Conservation (phyloP, 2,329 filamentous ascomycete genomes). For the Lachnellula willkommii region DNA sequence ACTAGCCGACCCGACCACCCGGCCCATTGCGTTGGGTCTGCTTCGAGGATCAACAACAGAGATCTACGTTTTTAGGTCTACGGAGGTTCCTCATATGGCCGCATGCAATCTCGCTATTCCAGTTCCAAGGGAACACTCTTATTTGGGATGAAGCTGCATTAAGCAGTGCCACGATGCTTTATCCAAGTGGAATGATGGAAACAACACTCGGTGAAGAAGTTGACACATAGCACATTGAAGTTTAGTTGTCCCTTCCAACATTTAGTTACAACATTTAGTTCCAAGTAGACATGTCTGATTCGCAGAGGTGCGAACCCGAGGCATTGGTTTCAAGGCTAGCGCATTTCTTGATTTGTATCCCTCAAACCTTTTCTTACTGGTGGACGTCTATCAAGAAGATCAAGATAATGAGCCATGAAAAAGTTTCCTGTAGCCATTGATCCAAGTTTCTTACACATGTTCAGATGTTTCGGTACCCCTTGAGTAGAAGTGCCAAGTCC, state of each 20-base stretch:
- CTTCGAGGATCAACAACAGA: not conserved
- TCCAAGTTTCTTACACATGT: too few species aligned
- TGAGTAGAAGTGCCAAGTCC: not conserved
- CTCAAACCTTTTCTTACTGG: not conserved
- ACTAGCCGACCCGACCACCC: conserved; percentile 13
- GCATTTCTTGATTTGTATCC: not conserved
- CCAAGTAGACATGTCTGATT: not conserved
- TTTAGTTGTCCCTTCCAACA: not conserved
- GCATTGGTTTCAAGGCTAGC: not conserved
- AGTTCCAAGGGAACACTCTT: not conserved
- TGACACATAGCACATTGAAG: conserved; percentile 2
- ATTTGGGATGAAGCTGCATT: not conserved
- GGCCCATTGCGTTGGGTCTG: conserved; percentile 7
- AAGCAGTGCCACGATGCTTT: not conserved
- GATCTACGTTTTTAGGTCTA: conserved; percentile 1
- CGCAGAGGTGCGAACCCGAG: not conserved
- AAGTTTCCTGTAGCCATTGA: too few species aligned
- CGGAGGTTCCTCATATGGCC: not conserved
- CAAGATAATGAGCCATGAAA: too few species aligned
- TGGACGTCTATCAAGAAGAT: not conserved
- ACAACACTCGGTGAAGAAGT: not conserved
- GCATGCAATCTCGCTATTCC: not conserved
- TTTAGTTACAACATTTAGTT: not conserved
- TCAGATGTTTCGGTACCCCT: not conserved
- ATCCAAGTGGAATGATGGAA: not conserved